Evolutionary conservation across 1,139 yeast species (phyloP).

Genomic region (Wickerhamomyces sp.): DNA sequence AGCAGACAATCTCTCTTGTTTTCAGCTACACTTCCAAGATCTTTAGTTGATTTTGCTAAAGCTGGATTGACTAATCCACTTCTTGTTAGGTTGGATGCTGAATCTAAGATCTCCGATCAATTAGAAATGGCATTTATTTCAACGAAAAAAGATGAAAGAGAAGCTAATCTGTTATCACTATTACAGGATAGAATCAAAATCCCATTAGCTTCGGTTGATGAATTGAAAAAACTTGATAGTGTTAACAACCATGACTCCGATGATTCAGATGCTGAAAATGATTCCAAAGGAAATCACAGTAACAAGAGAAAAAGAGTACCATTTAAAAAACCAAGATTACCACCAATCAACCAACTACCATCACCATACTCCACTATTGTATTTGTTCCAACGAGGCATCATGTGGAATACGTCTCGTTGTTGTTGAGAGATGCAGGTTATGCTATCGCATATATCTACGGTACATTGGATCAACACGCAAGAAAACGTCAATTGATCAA

Average conservation of each 20-base stretch:
- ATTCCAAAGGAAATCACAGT: slow-evolving; percentile 28
- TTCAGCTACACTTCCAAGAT: slow-evolving; percentile 91
- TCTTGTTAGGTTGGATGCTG: slow-evolving; percentile 87
- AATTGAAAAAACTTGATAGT: slow-evolving; percentile 45
- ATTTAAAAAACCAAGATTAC: slow-evolving; percentile 51
- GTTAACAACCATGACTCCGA: slow-evolving; percentile 48
- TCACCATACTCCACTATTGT: slow-evolving; percentile 83
- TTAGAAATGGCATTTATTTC: slow-evolving; percentile 86
- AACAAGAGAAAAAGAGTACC: slow-evolving; percentile 32
- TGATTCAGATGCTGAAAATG: slow-evolving; percentile 37
- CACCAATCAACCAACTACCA: slow-evolving; percentile 79
- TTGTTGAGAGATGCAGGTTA: slow-evolving; percentile 75
- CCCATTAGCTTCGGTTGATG: slow-evolving; percentile 71
- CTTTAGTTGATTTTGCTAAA: slow-evolving; percentile 92
- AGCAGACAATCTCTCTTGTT: slow-evolving; percentile 83
- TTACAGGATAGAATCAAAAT: slow-evolving; percentile 81
- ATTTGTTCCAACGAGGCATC: slow-evolving; percentile 96
- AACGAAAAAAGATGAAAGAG: slow-evolving; percentile 80
- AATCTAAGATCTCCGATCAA: slow-evolving; percentile 81
- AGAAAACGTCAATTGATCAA: slow-evolving; percentile 84
- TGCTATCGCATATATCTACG: slow-evolving; percentile 84
- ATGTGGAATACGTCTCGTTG: slow-evolving; percentile 81
- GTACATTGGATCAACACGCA: slow-evolving; percentile 92
- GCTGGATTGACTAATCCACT: slow-evolving; percentile 94
- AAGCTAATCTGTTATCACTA: slow-evolving; percentile 72